These are phyloP conservation scores for Colletotrichum tabaci DNA, from an alignment of 2,329 filamentous ascomycete genomes.

Conservation along the genomic window DNA sequence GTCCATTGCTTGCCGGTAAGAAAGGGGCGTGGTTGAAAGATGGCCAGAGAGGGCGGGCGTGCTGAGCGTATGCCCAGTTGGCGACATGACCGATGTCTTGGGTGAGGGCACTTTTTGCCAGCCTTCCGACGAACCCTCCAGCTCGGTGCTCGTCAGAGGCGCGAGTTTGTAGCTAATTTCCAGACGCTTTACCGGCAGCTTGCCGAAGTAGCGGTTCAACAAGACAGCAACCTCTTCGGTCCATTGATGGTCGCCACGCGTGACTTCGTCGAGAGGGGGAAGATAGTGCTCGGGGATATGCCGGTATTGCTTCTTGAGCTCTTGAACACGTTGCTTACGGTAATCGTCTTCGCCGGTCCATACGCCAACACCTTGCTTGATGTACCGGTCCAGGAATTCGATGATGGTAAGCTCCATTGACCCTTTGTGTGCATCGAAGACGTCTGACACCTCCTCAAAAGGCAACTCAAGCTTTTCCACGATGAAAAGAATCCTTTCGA, in stretches of 20 bases:
- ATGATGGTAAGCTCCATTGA: slow-evolving; percentile 59
- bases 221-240: slow-evolving; percentile 58
- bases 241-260: slow-evolving; percentile 47
- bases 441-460: slow-evolving; percentile 56
- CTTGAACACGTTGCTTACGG: slow-evolving; percentile 50
- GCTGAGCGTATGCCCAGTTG: slow-evolving; percentile 27
- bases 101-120: slow-evolving; percentile 31
- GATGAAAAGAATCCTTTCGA: slow-evolving; percentile 60
- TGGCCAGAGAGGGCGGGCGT: slow-evolving; percentile 14
- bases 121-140: slow-evolving; percentile 45
- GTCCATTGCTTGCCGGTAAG: slow-evolving; percentile 43
- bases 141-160: slow-evolving; percentile 53
- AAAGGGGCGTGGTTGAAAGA: slow-evolving; percentile 3
- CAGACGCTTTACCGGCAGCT: slow-evolving; percentile 55
- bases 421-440: slow-evolving; percentile 56
- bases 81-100: slow-evolving; percentile 20
- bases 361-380: slow-evolving; percentile 50
- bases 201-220: slow-evolving; percentile 59
- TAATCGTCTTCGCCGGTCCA: slow-evolving; percentile 48
- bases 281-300: slow-evolving; percentile 62
- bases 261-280: slow-evolving; percentile 58
- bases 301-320: slow-evolving; percentile 55
- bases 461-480: slow-evolving; percentile 60
- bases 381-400: slow-evolving; percentile 60
- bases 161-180: slow-evolving; percentile 56